Evolutionary conservation across 192 early-diverging fungal genomes (phyloP).

Genomic region (Backusella parvicylindrica): DNA sequence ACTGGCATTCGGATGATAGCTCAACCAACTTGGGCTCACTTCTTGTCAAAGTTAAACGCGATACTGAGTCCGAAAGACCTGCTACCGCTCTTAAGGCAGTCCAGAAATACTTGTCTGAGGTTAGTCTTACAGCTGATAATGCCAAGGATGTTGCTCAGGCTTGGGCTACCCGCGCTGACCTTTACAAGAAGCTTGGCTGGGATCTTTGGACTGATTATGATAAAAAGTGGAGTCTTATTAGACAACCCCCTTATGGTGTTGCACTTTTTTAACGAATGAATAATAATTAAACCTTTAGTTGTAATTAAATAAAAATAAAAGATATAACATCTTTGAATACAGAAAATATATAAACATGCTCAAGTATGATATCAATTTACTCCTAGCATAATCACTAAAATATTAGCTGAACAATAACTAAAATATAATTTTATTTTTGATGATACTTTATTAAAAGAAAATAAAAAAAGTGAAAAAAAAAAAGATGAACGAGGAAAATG

Average conservation of each 20-base stretch:
- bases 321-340: neutral
- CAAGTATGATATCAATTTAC: no score
- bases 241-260: conserved; percentile 42
- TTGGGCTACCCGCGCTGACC: conserved; percentile 44
- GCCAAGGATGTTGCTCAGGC: conserved; percentile 54
- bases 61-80: conserved; percentile 47
- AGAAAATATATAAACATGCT: no score
- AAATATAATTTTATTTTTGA: neutral
- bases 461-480: neutral
- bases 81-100: conserved; percentile 73
- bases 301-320: neutral
- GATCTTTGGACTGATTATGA: conserved; percentile 66
- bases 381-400: no score
- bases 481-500: neutral
- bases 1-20: conserved; percentile 59
- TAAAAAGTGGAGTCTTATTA: conserved; percentile 50
- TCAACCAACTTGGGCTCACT: conserved; percentile 53
- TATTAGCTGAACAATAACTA: neutral
- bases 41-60: conserved; percentile 54
- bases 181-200: conserved; percentile 69
- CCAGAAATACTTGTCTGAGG: conserved; percentile 66
- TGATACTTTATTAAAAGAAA: neutral
- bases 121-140: conserved; percentile 44
- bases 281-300: neutral
- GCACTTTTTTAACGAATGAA: conserved; percentile 39